Percentiles rank a stretch among this genome's conserved stretches.
Evolutionary conservation across 306 rosid genomes (phyloP).

Genomic region (Sicyos edulis): DNA sequence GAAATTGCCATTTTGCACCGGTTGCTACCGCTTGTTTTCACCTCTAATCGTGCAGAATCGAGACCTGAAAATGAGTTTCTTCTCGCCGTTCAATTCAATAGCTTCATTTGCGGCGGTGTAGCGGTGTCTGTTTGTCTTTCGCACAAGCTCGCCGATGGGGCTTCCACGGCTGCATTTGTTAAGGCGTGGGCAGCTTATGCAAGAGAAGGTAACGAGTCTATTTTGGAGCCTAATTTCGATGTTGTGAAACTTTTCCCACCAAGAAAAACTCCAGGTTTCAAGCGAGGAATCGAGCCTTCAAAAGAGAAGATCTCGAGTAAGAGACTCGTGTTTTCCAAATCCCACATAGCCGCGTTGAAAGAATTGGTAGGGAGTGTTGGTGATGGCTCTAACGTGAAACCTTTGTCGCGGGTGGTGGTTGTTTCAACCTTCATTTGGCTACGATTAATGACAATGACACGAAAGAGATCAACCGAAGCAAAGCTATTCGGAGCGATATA

Average conservation of each 20-base stretch:
- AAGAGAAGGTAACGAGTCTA: neutral
- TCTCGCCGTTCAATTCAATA: conserved; percentile 5
- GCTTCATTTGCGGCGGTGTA: conserved; percentile 22
- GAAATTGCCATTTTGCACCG: neutral
- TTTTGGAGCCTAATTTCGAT: conserved; percentile 11
- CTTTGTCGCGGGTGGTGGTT: conserved; percentile 39
- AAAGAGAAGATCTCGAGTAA: conserved; percentile 22
- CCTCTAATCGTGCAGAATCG: neutral
- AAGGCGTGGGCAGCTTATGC: conserved; percentile 23
- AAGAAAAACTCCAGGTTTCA: conserved; percentile 12
- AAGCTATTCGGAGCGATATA: conserved; percentile 17
- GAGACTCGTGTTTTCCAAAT: conserved; percentile 26
- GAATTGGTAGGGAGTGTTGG: conserved; percentile 4
- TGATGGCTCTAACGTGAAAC: neutral
- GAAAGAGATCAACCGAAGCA: neutral
- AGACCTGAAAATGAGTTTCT: neutral
- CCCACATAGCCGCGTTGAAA: conserved; percentile 17
- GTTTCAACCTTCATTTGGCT: conserved; percentile 36
- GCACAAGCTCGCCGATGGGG: conserved; percentile 22
- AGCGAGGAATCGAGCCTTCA: neutral
- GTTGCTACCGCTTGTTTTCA: conserved; percentile 2
- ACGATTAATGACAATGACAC: conserved; percentile 23
- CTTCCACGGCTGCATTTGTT: conserved; percentile 1
- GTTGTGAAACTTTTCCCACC: conserved; percentile 34
- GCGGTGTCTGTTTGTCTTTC: conserved; percentile 18